Evolutionary conservation across 352 stramenopile genomes (phyloP), one percentile per base, ranked within the genome.

Genomic region (Pelagophyceae sp.): DNA sequence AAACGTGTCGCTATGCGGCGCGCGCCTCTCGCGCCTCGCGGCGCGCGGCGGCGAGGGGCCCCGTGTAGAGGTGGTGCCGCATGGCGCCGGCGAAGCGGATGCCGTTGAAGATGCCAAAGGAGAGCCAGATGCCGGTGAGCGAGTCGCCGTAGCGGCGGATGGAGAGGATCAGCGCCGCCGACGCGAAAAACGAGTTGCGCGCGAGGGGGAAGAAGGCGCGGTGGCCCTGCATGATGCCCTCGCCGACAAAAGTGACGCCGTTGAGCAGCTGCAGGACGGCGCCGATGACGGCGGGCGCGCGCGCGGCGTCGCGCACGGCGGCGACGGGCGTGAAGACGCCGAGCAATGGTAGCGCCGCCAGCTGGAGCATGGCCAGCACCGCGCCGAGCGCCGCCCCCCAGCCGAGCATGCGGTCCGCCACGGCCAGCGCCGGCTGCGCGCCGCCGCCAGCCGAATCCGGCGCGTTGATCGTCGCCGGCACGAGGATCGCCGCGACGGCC

Each of bases 221-320:
- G 29, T 25, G 11, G 29, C 70, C 72, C 2, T 81, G 72, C 83
- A 90, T 89, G 2, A 89, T 80, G 11, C 86, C 85, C 81, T 89
- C 85, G 25, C 85, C 87, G 80, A 90, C 89, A 67, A 91, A 92
- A 11, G 90, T 85, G 38, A 90, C 74, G 11, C 87, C 85, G 70
- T 92, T 92, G 31, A 92, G 86, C 33, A 88, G 83, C 72, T 90
- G 86, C 78, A 89, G 82, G 25, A 89, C 78, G 58, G 83, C 88
- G 0, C 80, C 83, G 20, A 92, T 80, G 72, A 88, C 78, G 32
- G 85, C 82, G n/a, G 87, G 87, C 33, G 87, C 77, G 35, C 82
- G 79, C 1, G 86, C 87, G 35, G 87, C 87, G 69, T 87, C 76
- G 38, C 85, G 78, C 20, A 92, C 86, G 78, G 86, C 87, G 76